Evolutionary conservation across 1,284 basidiomycete genomes (phyloP), one percentile per base, ranked within the genome.

Genomic region (Gomphus bonarii): DNA sequence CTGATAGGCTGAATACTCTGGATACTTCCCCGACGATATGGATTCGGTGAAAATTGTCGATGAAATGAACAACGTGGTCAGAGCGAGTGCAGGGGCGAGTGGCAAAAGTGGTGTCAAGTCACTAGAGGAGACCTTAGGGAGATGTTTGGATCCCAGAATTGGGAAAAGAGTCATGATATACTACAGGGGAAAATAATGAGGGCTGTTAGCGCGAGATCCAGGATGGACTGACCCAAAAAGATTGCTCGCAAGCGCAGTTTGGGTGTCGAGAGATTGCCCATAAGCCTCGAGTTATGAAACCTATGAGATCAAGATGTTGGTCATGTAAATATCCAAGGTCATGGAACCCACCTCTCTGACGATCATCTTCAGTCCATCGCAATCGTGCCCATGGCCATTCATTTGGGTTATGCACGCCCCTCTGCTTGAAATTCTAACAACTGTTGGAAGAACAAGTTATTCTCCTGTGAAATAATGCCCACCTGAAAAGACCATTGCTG

Each of bases 221-320:
- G 33, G 42, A 40, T 42, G 49, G n/a, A 68, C 80, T 60, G 61
- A 92, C 83, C 92, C 92, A 95, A 71, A 94, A 92, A 8, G 73
- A 71, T 70, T 95, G 92, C 67, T 97, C 93, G 67, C 88, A 92
- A 0, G 85, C 73, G 70, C 93, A 95, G 69, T 97, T 97, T 18
- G 95, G 93, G 68, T 98, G 95, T 16, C 95, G 76, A 2, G 81
- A 84, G 75, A 84, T 92, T 1, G 81, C 79, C 88, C 90, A 97
- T 10, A 97, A 70, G 1, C 94, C 93, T 12, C 77, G 76, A 0
- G 91, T 92, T 25, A 87, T 73, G 68, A 97, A 97, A 0, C 95
- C 57, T 58, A 30, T 44, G 30, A 28, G 22, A 20, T 30, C 22
- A 42, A 28, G 16, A 6, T n/a, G 22, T 31, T 16, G 10, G 42